Conservation (phyloP, 805 yeast species). For the Lachancea waltii region DNA sequence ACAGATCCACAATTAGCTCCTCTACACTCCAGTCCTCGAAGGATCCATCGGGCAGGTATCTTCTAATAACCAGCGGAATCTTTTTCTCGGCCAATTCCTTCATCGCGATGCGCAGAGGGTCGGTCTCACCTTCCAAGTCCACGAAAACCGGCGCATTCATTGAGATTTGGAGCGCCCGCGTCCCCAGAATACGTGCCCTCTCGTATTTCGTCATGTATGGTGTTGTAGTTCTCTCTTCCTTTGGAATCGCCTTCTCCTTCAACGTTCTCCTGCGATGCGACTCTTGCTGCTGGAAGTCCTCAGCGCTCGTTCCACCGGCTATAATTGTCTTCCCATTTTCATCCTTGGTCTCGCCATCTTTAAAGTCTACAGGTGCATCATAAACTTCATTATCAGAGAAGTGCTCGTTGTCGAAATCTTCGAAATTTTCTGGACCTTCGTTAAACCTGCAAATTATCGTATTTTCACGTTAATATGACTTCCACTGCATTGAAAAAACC, state of each 20-base stretch:
- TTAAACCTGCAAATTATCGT: constrained; percentile 44
- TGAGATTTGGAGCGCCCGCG: constrained; percentile 94
- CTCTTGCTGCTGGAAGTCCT: constrained; percentile 32
- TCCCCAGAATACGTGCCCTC: constrained; percentile 94
- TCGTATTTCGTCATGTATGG: constrained; percentile 99
- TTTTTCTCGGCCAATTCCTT: constrained; percentile 92
- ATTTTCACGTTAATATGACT: constrained; percentile 2
- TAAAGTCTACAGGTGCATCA: constrained; percentile 31
- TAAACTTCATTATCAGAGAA: constrained; percentile 65
- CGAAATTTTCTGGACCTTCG: constrained; percentile 62
- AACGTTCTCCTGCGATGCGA: constrained; percentile 52
- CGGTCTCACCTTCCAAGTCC: constrained; percentile 98
- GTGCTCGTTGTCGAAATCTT: constrained; percentile 81
- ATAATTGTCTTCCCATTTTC: constrained; percentile 68
- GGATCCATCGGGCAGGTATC: constrained; percentile 94
- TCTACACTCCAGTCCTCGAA: constrained; percentile 99
- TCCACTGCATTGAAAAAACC: neutral
- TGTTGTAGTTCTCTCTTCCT: constrained; percentile 84
- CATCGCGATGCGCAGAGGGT: constrained; percentile 95
- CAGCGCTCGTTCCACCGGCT: constrained; percentile 62
- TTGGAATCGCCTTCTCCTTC: constrained; percentile 81
- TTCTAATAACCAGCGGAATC: constrained; percentile 90
- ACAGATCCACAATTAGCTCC: constrained; percentile 85
- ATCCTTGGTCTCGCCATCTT: constrained; percentile 34
- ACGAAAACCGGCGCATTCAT: constrained; percentile 98